Evolutionary conservation across 1,284 basidiomycete genomes (phyloP), one percentile per base, ranked within the genome.

Genomic region (Leccinum proximum): DNA sequence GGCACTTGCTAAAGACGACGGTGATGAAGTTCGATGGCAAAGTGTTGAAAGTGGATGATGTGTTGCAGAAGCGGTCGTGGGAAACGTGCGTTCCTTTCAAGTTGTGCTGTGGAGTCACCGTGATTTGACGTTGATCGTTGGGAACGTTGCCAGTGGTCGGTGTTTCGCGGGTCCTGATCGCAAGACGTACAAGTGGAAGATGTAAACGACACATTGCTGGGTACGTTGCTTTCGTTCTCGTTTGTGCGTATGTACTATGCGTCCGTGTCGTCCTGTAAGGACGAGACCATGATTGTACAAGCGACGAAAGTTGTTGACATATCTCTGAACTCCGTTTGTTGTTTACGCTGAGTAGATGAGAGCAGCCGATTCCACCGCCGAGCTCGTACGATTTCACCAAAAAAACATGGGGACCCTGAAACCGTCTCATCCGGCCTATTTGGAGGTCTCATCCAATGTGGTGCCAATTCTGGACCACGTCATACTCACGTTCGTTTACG

Each of bases 181-280:
- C 5, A 60, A 35, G 1, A 59, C n/a, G 4, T 74, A 75, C 66
- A 74, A 74, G 54, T 75, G 72, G 74, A 75, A 74, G 60, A 11
- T 71, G 5, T 67, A 60, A n/a, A 53, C 64, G n/a, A 56, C 62
- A 9, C 62, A 66, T 14, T 76, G 66, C 37, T 57, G 56, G 56
- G 56, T 57, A 57, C 3, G 30, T 57, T 18, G 1, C 5, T 16
- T 33, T 33, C 16, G 10, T 30, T 35, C 16, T 57, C 13, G 14
- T 16, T 16, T n/a, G 54, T 16, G 26, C 9, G 45, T 11, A 10
- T 18, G n/a, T 3, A 5, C 37, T 48, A n/a, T 18, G 11, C 14
- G 13, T 54, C 22, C 7, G 18, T 18, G 50, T 38, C 37, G 37
- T 38, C 37, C 37, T 40, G 38, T 40, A 40, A 40, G 38, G 38